These are phyloP conservation scores for Corylus americana DNA, from an alignment of 306 rosid genomes.

Conservation along the genomic window DNA sequence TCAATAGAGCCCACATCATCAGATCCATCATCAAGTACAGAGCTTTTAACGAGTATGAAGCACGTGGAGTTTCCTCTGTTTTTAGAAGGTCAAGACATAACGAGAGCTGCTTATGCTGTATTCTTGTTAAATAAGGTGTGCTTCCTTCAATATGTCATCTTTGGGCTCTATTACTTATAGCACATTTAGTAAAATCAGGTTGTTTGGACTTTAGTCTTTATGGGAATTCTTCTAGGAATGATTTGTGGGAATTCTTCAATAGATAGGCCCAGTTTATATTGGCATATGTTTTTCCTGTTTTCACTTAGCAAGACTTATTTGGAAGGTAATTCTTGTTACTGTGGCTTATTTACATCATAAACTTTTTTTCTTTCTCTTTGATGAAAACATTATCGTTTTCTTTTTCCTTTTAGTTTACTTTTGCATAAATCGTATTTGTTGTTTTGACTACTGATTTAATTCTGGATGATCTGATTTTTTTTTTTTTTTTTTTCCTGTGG, in stretches of 20 bases:
- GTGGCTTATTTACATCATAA: too few species aligned
- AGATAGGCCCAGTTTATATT: too few species aligned
- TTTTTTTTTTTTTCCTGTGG: slow-evolving; percentile 4
- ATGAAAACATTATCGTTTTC: too few species aligned
- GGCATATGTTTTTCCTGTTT: too few species aligned
- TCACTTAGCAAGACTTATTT: too few species aligned
- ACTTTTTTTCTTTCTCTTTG: too few species aligned
- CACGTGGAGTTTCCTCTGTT: slow-evolving; percentile 83
- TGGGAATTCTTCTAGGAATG: too few species aligned
- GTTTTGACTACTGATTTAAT: background rate
- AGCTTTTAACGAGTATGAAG: slow-evolving; percentile 44
- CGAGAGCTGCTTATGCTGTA: slow-evolving; percentile 90
- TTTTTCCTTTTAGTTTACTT: background rate
- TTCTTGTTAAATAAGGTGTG: slow-evolving; percentile 90
- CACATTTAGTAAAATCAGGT: slow-evolving; percentile 3
- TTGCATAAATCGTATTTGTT: too few species aligned
- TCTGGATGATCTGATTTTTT: slow-evolving; percentile 12
- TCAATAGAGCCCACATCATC: slow-evolving; percentile 58
- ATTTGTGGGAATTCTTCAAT: too few species aligned
- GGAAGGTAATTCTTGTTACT: too few species aligned
- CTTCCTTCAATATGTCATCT: slow-evolving; percentile 14
- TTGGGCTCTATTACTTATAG: slow-evolving; percentile 11
- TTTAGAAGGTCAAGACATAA: slow-evolving; percentile 94
- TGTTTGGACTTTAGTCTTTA: slow-evolving; percentile 8
- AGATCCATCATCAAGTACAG: slow-evolving; percentile 49